Evolutionary conservation across 345 rosid species (phyloP), one percentile per base, ranked within the genome.

Genomic region (Acer campestre): DNA sequence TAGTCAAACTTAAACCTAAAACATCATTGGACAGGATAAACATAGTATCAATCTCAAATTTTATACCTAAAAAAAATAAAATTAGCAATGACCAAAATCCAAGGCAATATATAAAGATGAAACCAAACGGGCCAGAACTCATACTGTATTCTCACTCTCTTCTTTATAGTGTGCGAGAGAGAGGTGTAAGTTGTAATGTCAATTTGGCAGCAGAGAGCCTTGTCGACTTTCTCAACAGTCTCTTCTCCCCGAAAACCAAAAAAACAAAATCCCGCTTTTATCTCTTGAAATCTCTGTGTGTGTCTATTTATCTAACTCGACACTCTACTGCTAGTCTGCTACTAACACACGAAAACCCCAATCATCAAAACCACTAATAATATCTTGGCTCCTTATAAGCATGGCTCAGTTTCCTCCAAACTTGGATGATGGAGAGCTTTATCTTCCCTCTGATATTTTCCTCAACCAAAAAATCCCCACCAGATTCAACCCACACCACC

Each of bases 341-440:
- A 46, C 13, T 10, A 44, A 44, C 49, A 44, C 3, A 14, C 56
- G 18, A 51, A 51, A 44, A 51, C 7, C 20, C 58, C 49, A 46
- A 46, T 1, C 2, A 46, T 46, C 14, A 2, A 46, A 46, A 46
- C 49, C 12, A 53, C 2, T 53, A 16, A 51, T 51, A 51, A 51
- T 51, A n/a, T 16, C 16, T 16, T 4, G 17, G 58, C 7, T 51
- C 18, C 58, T 61, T 10, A 11, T 29, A 20, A 25, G 6, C 65
- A 84, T 72, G 87, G 87, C 85, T 44, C 68, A 73, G 67, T 80
- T 80, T 63, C 81, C 82, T 53, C 84, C 76, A 10, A 81, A 81
- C 73, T 80, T 88, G 73, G 89, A 79, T 7, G 83, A 86, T 18
- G 89, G 84, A 23, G 86, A 86, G 48, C 75, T 49, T 0, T 83